phyloP scores from a whole-genome alignment of 148 eudicot genomes.

The Fallopia convolvulus region DNA sequence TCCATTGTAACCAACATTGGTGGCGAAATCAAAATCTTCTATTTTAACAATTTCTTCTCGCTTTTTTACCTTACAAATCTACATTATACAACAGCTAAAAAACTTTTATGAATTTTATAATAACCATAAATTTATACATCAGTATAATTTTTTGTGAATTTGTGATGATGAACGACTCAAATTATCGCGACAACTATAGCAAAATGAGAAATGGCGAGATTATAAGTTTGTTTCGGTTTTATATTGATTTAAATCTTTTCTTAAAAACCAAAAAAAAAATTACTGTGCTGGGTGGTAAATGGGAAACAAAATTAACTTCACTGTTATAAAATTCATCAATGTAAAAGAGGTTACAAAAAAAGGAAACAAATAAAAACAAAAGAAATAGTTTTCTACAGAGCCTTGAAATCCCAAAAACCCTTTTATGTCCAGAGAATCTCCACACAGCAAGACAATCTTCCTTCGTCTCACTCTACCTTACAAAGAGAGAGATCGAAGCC shows the following conservation, averaged over 20 bases:
- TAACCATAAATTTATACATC: too few species aligned
- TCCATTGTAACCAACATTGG: not conserved
- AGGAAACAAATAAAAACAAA: not conserved
- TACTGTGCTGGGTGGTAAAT: not conserved
- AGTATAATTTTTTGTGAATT: too few species aligned
- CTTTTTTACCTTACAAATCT: too few species aligned
- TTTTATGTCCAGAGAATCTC: conserved; percentile 8
- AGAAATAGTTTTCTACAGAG: not conserved
- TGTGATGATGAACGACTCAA: too few species aligned
- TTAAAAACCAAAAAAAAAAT: too few species aligned
- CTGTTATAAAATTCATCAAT: not conserved
- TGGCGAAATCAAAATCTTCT: not conserved
- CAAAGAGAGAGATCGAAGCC: not conserved
- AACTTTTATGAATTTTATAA: too few species aligned
- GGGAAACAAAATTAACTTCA: not conserved
- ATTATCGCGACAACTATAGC: too few species aligned
- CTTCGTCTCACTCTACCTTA: not conserved
- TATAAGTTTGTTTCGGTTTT: too few species aligned
- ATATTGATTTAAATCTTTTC: too few species aligned
- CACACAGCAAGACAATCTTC: not conserved
- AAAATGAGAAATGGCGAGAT: too few species aligned
- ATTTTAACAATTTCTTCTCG: not conserved
- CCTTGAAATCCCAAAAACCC: conserved; percentile 1
- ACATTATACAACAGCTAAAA: too few species aligned
- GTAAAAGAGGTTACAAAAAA: not conserved